Evolutionary conservation across 495 filamentous ascomycete species (phyloP).

Genomic region (Xylaria flabelliformis): DNA sequence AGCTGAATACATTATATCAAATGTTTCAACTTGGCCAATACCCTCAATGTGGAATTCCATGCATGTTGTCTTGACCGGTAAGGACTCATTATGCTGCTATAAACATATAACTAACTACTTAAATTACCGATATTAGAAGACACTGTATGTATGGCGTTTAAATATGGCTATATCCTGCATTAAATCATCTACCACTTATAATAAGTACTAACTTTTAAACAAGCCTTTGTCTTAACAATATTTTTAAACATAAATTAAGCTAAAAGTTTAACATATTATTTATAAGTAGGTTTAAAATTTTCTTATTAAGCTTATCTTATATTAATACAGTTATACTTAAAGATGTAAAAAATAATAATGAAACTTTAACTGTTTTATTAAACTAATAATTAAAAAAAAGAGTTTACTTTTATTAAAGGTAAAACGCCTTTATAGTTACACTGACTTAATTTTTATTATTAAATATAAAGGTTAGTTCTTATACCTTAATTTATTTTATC

Average conservation of each 20-base stretch:
- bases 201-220: no score
- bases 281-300: background rate
- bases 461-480: no score
- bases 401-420: constrained; percentile 69
- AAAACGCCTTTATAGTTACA: no score
- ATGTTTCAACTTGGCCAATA: background rate
- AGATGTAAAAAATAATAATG: constrained; percentile 63
- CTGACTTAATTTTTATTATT: no score
- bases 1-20: background rate
- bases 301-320: constrained; percentile 47
- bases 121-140: background rate
- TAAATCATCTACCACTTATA: background rate
- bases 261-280: no score
- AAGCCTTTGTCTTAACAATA: background rate
- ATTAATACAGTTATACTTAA: constrained; percentile 55
- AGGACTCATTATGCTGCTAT: background rate
- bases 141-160: background rate
- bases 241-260: background rate
- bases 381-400: constrained; percentile 53
- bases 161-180: background rate
- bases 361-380: constrained; percentile 60
- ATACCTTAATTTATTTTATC: no score
- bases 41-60: background rate
- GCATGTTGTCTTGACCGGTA: background rate
- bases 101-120: background rate